These are phyloP conservation scores for Penicillium verhagenii DNA, from an alignment of 495 filamentous ascomycete genomes.

Conservation along the genomic window DNA sequence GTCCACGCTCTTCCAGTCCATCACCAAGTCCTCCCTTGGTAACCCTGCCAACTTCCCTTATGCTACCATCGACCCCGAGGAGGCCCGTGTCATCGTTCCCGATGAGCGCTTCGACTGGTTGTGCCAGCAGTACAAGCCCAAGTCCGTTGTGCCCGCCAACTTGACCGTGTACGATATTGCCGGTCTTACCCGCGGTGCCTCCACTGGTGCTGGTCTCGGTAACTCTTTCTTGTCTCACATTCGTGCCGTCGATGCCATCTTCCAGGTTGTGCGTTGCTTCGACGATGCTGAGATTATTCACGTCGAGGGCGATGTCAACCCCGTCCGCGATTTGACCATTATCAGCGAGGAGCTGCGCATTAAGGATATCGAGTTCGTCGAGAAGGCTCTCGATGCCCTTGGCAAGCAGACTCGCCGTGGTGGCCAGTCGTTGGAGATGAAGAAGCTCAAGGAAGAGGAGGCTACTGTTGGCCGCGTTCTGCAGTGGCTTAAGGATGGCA, in stretches of 20 bases:
- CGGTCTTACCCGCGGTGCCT: conserved; percentile 92
- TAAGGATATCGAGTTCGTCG: conserved; percentile 98
- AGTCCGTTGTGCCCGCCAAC: conserved; percentile 93
- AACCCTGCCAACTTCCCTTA: conserved; percentile 99
- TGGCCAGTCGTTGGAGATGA: conserved; percentile 96
- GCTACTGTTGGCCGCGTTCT: conserved; percentile 87
- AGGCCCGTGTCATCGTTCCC: conserved; percentile 95
- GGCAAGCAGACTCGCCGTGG: conserved; percentile 92
- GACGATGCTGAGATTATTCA: conserved; percentile 99
- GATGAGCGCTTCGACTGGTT: conserved; percentile 97
- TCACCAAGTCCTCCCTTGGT: conserved; percentile 95
- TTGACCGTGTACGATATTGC: conserved; percentile 99
- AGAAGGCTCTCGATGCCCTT: conserved; percentile 86
- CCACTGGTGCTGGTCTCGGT: conserved; percentile 94
- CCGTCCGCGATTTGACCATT: conserved; percentile 88
- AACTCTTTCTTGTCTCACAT: conserved; percentile 99
- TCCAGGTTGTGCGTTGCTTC: conserved; percentile 98
- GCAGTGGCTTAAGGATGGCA: conserved; percentile 75
- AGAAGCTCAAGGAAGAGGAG: conserved; percentile 94
- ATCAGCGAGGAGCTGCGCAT: conserved; percentile 95
- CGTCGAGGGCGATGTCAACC: conserved; percentile 98
- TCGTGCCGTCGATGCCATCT: conserved; percentile 98
- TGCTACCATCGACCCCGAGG: conserved; percentile 98
- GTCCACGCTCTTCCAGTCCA: conserved; percentile 98
- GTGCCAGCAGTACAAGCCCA: conserved; percentile 92